Percentiles rank a stretch among this genome's conserved stretches.
Evolutionary conservation across 23 red algal species (phyloP).

Genomic region (Gracilaria vermiculophylla): DNA sequence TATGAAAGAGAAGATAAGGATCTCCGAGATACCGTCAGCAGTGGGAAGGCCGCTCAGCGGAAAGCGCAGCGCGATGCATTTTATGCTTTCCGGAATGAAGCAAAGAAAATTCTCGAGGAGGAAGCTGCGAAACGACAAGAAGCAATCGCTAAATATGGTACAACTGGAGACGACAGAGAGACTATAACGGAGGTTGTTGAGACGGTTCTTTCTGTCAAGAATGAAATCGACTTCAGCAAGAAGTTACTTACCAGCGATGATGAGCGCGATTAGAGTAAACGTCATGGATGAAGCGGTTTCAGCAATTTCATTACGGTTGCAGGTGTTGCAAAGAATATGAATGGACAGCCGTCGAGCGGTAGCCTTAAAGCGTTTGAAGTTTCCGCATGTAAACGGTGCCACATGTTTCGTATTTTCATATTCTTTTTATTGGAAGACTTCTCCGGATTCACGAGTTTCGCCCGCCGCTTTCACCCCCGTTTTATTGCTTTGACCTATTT

Average conservation of each 20-base stretch:
- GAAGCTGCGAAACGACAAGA: slow-evolving; percentile 52
- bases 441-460: not conserved
- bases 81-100: slow-evolving; percentile 60
- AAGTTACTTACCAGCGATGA: slow-evolving; percentile 84
- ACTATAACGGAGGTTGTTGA: slow-evolving; percentile 74
- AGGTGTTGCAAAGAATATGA: too few species aligned
- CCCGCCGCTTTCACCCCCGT: not conserved
- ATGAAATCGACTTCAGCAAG: slow-evolving; percentile 66
- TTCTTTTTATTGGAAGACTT: not conserved
- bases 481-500: not conserved
- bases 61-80: slow-evolving; percentile 76
- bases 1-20: slow-evolving; percentile 96
- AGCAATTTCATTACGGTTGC: too few species aligned
- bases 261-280: slow-evolving; percentile 74
- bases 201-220: slow-evolving; percentile 72
- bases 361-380: too few species aligned
- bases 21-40: slow-evolving; percentile 73
- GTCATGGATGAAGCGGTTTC: too few species aligned
- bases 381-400: too few species aligned
- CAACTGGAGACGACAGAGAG: slow-evolving; percentile 63
- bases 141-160: slow-evolving; percentile 30
- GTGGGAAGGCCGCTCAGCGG: slow-evolving; percentile 78
- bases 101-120: slow-evolving; percentile 28
- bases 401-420: too few species aligned
- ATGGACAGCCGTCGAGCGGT: too few species aligned